Evolutionary conservation across 495 filamentous ascomycete species (phyloP), one percentile per base, ranked within the genome.

Genomic region (Penicillium salamii): DNA sequence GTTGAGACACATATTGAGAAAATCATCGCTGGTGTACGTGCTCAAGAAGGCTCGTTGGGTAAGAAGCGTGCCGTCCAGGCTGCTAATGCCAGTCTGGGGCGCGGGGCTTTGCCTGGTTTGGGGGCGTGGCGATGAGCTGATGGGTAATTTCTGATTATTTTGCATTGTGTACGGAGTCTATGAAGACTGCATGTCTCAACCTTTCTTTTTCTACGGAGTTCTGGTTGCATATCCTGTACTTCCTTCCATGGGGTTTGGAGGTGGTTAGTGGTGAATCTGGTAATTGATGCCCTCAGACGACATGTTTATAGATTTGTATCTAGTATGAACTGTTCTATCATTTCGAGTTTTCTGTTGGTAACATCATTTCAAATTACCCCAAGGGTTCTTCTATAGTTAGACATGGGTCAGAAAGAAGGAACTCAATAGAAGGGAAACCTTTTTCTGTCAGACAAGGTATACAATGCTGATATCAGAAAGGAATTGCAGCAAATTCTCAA

Each of bases 1-100:
- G 84, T 97, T 20, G 93, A 98, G 73, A 98, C 95, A 26, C 85
- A 85, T 60, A 72, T 92, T 48, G 89, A 92, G 21, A 86, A 80
- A 71, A 90, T 97, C 40, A 87, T 97, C 12, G 80, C 85, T 19
- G 91, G 89, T 1, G 93, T 97, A 2, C 83, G 79, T 48, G 81
- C 76, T 20, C 87, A 92, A 58, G 88, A 95, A 64, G 92, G 91
- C 20, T 81, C 77, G 17, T 78, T 88, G 12, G 84, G 83, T 9
- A 96, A 91, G 75, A 79, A 85, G 69, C 71, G 63, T 57, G 71
- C 71, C 34, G 61, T 76, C 36, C 70, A 76, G 53, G 70, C 72
- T 18, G 72, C 69, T 9, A 73, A 70, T 53, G 52, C 69, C 17
- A 59, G 65, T 51, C 42, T 74, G 32, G 71, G 69, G 4, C 64